Percentiles rank a stretch among this genome's conserved stretches.
phyloP scores from a whole-genome alignment of 176 grass and related monocot species.

The Carex parvula region DNA sequence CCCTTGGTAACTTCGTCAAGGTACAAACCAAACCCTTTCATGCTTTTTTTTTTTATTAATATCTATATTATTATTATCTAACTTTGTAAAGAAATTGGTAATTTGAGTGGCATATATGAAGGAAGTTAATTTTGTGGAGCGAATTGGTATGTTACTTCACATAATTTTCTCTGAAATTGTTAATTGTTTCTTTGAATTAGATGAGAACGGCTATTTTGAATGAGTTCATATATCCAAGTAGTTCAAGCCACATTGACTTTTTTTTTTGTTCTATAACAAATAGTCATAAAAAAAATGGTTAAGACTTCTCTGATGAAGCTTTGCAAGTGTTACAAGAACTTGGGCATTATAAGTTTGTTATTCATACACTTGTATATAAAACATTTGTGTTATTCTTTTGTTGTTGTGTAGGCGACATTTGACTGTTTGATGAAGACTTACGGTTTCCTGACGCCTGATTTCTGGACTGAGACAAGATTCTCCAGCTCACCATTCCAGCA shows the following conservation, averaged over 20 bases:
- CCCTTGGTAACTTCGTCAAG: slow-evolving; percentile 85
- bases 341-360: neutral
- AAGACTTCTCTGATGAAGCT: neutral
- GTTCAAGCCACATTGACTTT: no score
- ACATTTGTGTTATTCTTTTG: neutral
- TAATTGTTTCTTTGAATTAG: no score
- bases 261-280: no score
- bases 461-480: slow-evolving; percentile 54
- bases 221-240: no score
- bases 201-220: no score
- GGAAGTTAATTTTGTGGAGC: neutral
- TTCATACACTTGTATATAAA: neutral
- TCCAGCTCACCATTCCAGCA: slow-evolving; percentile 43
- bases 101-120: neutral
- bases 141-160: no score
- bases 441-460: slow-evolving; percentile 52
- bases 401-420: slow-evolving; percentile 58
- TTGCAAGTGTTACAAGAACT: neutral
- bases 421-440: slow-evolving; percentile 77
- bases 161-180: neutral
- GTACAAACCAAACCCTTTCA: slow-evolving; percentile 9
- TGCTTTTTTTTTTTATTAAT: neutral
- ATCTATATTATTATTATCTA: neutral
- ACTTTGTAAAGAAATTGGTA: neutral
- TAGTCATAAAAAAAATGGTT: no score